phyloP scores from a whole-genome alignment of 2,329 filamentous ascomycete genomes.

The Epichloe amarillans region DNA sequence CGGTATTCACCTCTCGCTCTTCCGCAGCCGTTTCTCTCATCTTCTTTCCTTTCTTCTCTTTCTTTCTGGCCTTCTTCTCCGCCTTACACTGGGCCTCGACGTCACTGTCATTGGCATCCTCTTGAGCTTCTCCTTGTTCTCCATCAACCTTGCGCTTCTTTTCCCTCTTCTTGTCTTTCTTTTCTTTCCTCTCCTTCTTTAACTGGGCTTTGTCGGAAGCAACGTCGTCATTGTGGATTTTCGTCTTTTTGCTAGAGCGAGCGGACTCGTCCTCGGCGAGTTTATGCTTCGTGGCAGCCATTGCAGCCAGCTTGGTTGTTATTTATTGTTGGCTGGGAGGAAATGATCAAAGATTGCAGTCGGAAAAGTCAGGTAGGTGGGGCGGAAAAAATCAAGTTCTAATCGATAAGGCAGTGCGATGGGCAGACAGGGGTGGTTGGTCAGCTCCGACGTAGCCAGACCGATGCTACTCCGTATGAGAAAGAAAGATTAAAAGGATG shows the following conservation, averaged over 20 bases:
- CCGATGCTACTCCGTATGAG: neutral
- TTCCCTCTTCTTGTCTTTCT: constrained; percentile 18
- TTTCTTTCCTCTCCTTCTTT: constrained; percentile 24
- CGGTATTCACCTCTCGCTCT: constrained; percentile 10
- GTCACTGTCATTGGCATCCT: constrained; percentile 10
- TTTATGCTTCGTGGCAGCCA: constrained; percentile 28
- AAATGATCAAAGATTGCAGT: neutral
- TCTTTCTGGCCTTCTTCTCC: constrained; percentile 14
- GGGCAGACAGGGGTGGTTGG: too few species aligned
- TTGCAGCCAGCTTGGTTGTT: constrained; percentile 7
- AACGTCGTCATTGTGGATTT: constrained; percentile 18
- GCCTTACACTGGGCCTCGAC: constrained; percentile 11
- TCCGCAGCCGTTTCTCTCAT: constrained; percentile 17
- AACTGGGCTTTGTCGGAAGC: constrained; percentile 18
- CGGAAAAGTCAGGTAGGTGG: neutral
- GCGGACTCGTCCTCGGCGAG: constrained; percentile 23
- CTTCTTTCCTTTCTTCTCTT: constrained; percentile 20
- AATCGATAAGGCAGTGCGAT: constrained; percentile 18
- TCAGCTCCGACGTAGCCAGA: too few species aligned
- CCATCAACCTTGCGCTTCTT: constrained; percentile 19
- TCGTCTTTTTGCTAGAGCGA: constrained; percentile 27
- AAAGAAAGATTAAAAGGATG: too few species aligned
- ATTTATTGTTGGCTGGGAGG: neutral
- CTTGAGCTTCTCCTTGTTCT: constrained; percentile 5
- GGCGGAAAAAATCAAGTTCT: constrained; percentile 12